phyloP scores from a whole-genome alignment of 768 basidiomycete species.

The Exsudoporus frostii region DNA sequence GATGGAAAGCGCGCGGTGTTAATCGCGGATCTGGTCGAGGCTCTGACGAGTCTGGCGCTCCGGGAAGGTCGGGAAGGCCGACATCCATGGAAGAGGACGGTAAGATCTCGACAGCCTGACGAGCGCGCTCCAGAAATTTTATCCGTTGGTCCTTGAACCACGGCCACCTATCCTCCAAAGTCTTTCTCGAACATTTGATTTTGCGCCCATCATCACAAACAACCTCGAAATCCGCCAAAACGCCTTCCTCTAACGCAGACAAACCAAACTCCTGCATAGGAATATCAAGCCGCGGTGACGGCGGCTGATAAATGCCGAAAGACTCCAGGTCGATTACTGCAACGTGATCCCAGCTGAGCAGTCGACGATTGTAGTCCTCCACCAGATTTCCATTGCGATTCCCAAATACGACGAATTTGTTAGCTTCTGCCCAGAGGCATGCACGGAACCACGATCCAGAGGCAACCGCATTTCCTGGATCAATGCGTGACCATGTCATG shows the following conservation, averaged over 20 bases:
- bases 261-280: conserved; percentile 84
- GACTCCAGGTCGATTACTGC: conserved; percentile 90
- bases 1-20: conserved; percentile 70
- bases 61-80: conserved; percentile 59
- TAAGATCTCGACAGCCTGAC: conserved; percentile 52
- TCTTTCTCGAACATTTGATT: conserved; percentile 75
- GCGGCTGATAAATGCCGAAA: conserved; percentile 93
- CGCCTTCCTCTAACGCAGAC: conserved; percentile 73
- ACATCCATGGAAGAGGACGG: conserved; percentile 62
- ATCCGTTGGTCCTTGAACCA: conserved; percentile 84
- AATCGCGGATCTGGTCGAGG: conserved; percentile 73
- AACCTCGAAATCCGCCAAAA: conserved; percentile 89
- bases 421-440: conserved; percentile 80
- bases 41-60: conserved; percentile 45
- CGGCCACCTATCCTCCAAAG: conserved; percentile 91
- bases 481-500: conserved; percentile 86
- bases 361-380: conserved; percentile 87
- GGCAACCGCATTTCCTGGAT: conserved; percentile 80
- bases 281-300: conserved; percentile 58
- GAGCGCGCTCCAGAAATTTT: conserved; percentile 56
- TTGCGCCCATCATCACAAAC: conserved; percentile 87
- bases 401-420: conserved; percentile 88
- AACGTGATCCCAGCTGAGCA: conserved; percentile 90
- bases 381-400: conserved; percentile 85
- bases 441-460: conserved; percentile 95